Conservation (phyloP, 768 basidiomycete genomes). For the Baorangia bicolor region DNA sequence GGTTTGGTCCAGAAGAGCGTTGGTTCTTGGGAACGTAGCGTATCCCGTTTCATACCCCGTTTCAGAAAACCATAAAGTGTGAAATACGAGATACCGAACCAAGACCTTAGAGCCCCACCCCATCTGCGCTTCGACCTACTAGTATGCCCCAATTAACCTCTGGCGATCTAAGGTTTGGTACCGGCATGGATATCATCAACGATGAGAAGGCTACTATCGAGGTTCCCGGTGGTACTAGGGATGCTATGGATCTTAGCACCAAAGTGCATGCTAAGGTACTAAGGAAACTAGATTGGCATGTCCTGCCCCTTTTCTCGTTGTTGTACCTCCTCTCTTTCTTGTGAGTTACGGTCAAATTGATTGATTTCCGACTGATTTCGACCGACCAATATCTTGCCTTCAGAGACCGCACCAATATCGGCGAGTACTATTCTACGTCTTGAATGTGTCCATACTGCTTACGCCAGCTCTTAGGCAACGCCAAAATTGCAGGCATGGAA, state of each 20-base stretch:
- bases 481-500: conserved; percentile 46
- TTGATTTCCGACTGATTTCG: neutral
- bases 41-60: neutral
- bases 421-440: conserved; percentile 20
- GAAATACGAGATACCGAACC: neutral
- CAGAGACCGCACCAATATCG: conserved; percentile 47
- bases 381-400: neutral
- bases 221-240: neutral
- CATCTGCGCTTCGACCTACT: neutral
- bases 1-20: neutral
- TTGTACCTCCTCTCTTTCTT: conserved; percentile 19
- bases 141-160: conserved; percentile 4
- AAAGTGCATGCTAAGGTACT: conserved; percentile 7
- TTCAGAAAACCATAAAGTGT: neutral
- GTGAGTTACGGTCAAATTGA: conserved; percentile 2
- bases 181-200: neutral
- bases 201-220: conserved; percentile 5
- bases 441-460: neutral
- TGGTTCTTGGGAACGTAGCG: neutral
- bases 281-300: conserved; percentile 21
- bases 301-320: conserved; percentile 18
- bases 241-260: neutral
- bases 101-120: conserved; percentile 2
- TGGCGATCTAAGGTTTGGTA: neutral
- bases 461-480: conserved; percentile 34